Evolutionary conservation across 2,329 filamentous ascomycete genomes (phyloP), one percentile per base, ranked within the genome.

Genomic region (Colletotrichum aenigma): DNA sequence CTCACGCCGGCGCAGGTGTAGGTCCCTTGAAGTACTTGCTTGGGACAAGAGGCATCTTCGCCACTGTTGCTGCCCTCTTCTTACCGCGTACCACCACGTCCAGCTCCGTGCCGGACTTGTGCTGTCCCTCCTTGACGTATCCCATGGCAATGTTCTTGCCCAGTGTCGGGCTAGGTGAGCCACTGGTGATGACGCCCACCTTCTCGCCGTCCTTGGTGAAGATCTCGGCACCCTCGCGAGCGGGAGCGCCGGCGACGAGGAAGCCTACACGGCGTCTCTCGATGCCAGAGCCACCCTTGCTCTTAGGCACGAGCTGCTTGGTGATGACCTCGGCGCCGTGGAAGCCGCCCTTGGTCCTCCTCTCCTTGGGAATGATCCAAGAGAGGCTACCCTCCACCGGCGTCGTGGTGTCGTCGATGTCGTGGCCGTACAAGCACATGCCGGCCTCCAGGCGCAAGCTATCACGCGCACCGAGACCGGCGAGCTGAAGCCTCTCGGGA

Each of bases 341-440:
- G 89, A 98, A 99, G n/a, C 92, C 92, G 15, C 93, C 93, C 6
- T 86, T 82, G 52, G 86, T 86, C 26, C 90, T 93, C 21, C 96
- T 92, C 71, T 93, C 91, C 82, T 95, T 96, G 78, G 94, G 93
- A 76, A 99, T 93, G 81, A 98, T 91, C 96, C 97, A 99, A 78
- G 84, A 82, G 36, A 92, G 87, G 16, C 84, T 87, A 36, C 85
- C 91, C 84, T 92, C 91, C 77, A 90, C 89, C 18, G 90, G 90
- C 18, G 90, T 92, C 21, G 89, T 92, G n/a, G 85, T 84, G 82
- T 98, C 96, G 83, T 97, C 93, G 48, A 99, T 91, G 84, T 99
- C 97, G 86, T 98, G 95, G n/a, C 97, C 97, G 86, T 99, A 99
- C n/a, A 99, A 90, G 85, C 97, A 99, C 96, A 99, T 98, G 76